Evolutionary conservation across 257 asterid species (phyloP), one percentile per base, ranked within the genome.

Genomic region (Scutellaria baicalensis): DNA sequence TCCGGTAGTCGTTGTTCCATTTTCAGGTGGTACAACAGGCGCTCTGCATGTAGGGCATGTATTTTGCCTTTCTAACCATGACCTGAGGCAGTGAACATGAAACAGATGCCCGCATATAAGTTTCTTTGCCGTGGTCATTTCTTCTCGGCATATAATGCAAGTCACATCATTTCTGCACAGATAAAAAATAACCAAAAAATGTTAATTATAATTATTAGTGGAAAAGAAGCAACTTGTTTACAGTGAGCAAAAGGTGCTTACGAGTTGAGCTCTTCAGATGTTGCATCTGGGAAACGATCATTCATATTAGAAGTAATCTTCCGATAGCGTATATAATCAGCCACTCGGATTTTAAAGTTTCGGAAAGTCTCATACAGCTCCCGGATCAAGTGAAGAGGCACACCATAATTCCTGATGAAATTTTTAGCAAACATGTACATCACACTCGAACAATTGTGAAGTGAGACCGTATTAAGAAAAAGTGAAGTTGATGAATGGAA

Each of bases 21-120:
- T 80, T 80, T 86, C 97, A 63, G 94, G 82, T 48, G 97, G 96
- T 54, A 93, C 84, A 66, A 93, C 97, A 62, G 79, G 95, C 60
- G 99, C 99, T 83, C 99, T 91, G 81, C 99, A 93, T 39, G 97
- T 90, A 57, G 98, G 98, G 70, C 98, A 93, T 31, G 97, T 90
- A 69, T 85, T 90, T 66, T 93, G 97, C 74, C 96, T 88, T 80
- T 90, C 97, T 69, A 93, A 78, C 97, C 98, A 93, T 31, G 98
- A 93, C 60, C 98, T 85, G 51, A 93, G 92, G 84, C 98, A 90
- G 78, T 90, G 95, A 56, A 93, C 96, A 56, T 93, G 99, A 80
- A 93, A 93, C 74, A 91, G 83, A 84, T 93, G 99, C 48, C 99
- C 97, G 16, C 99, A 93, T 8, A 87, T 69, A 77, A 93, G 96